Conservation (phyloP, 2,329 filamentous ascomycete genomes). For the Ilyonectria destructans region DNA sequence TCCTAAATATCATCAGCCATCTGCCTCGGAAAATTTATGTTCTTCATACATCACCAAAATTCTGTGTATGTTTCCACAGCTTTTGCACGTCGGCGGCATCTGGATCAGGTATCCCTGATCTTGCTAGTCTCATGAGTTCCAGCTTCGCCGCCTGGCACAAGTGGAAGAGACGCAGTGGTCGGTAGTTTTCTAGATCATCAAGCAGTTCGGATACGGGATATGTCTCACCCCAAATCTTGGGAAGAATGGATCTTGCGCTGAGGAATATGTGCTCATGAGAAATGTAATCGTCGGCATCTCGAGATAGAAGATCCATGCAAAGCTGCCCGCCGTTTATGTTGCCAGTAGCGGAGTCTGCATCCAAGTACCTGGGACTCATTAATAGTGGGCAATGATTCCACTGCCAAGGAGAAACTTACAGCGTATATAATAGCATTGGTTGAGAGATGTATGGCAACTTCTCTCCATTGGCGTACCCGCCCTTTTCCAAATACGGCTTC, state of each 20-base stretch:
- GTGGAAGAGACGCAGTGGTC: slow-evolving; percentile 38
- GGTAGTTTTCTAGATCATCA: slow-evolving; percentile 43
- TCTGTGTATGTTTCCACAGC: slow-evolving; percentile 36
- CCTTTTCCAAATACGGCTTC: slow-evolving; percentile 33
- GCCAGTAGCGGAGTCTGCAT: slow-evolving; percentile 40
- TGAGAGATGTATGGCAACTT: slow-evolving; percentile 38
- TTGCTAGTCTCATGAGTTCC: slow-evolving; percentile 35
- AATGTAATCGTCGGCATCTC: slow-evolving; percentile 43
- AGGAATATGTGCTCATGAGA: slow-evolving; percentile 42
- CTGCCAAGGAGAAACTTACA: slow-evolving; percentile 20
- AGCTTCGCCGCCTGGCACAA: slow-evolving; percentile 42
- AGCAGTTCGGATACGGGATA: slow-evolving; percentile 41
- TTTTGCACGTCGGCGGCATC: background rate
- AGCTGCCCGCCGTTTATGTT: slow-evolving; percentile 37
- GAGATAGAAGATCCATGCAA: slow-evolving; percentile 40
- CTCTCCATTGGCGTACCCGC: slow-evolving; percentile 8
- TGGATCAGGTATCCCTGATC: background rate
- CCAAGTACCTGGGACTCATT: slow-evolving; percentile 29
- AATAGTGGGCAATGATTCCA: rapidly evolving
- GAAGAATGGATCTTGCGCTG: slow-evolving; percentile 38
- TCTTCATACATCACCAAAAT: slow-evolving; percentile 38
- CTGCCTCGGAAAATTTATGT: rapidly evolving
- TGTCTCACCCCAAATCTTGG: slow-evolving; percentile 42
- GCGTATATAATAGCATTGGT: slow-evolving; percentile 38
- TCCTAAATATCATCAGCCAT: slow-evolving; percentile 28